Conservation (phyloP, 148 eudicot genomes). For the Selenicereus undatus region DNA sequence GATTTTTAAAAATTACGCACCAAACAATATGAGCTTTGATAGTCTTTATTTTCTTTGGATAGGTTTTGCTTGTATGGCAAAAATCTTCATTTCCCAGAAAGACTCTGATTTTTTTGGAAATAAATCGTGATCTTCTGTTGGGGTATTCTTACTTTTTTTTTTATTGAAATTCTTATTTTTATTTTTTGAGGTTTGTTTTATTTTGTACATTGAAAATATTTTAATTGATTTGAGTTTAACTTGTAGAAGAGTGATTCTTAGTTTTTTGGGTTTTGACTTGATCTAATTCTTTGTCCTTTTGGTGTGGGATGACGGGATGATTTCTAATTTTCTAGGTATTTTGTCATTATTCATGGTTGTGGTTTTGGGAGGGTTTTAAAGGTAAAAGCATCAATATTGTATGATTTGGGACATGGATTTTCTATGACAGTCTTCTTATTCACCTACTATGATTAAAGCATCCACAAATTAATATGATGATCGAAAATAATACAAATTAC, state of each 20-base stretch:
- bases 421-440: conserved; percentile 14
- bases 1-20: too few species aligned
- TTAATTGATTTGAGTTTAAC: neutral
- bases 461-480: too few species aligned
- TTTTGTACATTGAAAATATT: neutral
- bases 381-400: conserved; percentile 9
- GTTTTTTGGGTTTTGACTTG: neutral
- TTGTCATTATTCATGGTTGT: too few species aligned
- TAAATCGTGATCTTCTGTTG: neutral
- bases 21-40: too few species aligned
- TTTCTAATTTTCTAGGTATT: neutral
- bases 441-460: neutral
- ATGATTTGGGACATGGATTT: conserved; percentile 23
- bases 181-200: too few species aligned
- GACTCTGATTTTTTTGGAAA: neutral
- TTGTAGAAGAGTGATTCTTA: neutral
- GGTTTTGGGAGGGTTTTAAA: too few species aligned
- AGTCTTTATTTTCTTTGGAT: neutral
- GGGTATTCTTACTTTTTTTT: neutral
- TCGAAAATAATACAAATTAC: too few species aligned
- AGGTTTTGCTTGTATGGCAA: neutral
- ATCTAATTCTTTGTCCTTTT: neutral
- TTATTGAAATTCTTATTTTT: too few species aligned
- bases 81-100: neutral
- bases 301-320: neutral